Evolutionary conservation across 2,329 filamentous ascomycete genomes (phyloP), one percentile per base, ranked within the genome.

Genomic region (Alternaria sp.): DNA sequence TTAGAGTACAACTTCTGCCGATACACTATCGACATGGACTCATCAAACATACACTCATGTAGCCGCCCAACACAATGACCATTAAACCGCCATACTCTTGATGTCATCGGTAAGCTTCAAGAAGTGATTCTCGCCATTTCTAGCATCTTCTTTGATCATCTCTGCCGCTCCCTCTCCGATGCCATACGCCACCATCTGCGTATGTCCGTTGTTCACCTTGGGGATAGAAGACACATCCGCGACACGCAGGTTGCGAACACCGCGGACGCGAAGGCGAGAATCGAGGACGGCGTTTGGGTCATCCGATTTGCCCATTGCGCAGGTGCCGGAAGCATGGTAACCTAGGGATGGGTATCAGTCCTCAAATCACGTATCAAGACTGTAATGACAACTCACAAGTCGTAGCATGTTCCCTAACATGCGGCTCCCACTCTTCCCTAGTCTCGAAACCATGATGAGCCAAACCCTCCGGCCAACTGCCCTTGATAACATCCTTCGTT

Each of bases 401-500:
- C 3, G 85, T 87, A n/a, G 85, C 86, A 69, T 88, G 81, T 32
- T 88, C 76, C 67, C 81, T 84, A 6, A 89, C 84, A 66, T 84
- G 84, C 0, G 82, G 80, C 36, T 84, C 78, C 87, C 87, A 89
- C 41, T 89, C 81, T 67, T 88, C 85, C 14, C 86, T 79, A 1
- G 78, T 83, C 54, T 78, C 85, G 69, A 83, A 81, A 49, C 72
- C 74, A 72, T 88, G 85, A 63, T 89, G 87, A 1, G 69, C 80
- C 43, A 82, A 68, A 30, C 82, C 78, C 14, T 76, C 66, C 0
- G 87, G 87, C 87, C 87, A 89, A 11, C 84, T 83, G 0, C 87
- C 87, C 67, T 87, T 87, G 12, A 88, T 81, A 6, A 89, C 78
- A 54, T 84, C 82, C 72, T 82, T 87, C 1, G 87, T 89, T 0